These are phyloP conservation scores for Acacia melanoxylon DNA, from an alignment of 306 rosid genomes.

Conservation along the genomic window DNA sequence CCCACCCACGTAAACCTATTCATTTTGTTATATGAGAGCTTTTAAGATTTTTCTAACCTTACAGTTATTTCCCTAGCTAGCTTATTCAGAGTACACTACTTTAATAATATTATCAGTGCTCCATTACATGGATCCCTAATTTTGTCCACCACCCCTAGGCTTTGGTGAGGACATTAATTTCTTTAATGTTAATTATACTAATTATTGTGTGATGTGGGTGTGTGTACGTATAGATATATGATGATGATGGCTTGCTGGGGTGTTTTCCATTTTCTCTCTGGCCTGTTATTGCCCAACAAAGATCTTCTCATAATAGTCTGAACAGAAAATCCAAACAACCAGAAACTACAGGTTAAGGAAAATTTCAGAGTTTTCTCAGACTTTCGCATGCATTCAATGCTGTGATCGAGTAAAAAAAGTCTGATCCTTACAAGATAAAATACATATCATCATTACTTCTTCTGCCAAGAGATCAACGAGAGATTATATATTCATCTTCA, in stretches of 20 bases:
- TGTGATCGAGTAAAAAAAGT: not conserved
- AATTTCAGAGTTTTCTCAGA: conserved; percentile 30
- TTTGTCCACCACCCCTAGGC: not conserved
- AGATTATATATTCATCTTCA: not conserved
- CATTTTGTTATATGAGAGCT: not conserved
- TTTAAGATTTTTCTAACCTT: not conserved
- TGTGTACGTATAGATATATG: not conserved
- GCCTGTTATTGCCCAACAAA: conserved; percentile 43
- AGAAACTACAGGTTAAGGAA: conserved; percentile 40
- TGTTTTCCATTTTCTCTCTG: conserved; percentile 28
- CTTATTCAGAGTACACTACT: not conserved
- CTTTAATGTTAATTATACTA: conserved; percentile 33
- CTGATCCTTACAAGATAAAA: not conserved
- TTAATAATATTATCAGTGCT: too few relatives aligned
- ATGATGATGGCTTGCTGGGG: not conserved
- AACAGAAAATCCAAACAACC: conserved; percentile 54
- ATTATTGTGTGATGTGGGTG: too few relatives aligned
- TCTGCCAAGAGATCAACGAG: not conserved
- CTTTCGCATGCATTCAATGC: conserved; percentile 36
- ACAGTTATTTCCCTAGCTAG: not conserved
- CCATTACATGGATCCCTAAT: not conserved
- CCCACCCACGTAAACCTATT: conserved; percentile 2
- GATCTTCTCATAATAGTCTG: conserved; percentile 46
- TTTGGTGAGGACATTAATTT: conserved; percentile 11
- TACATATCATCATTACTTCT: conserved; percentile 24